These are phyloP conservation scores for Trichophyton equinum DNA, from an alignment of 2,329 filamentous ascomycete species.

Conservation along the genomic window DNA sequence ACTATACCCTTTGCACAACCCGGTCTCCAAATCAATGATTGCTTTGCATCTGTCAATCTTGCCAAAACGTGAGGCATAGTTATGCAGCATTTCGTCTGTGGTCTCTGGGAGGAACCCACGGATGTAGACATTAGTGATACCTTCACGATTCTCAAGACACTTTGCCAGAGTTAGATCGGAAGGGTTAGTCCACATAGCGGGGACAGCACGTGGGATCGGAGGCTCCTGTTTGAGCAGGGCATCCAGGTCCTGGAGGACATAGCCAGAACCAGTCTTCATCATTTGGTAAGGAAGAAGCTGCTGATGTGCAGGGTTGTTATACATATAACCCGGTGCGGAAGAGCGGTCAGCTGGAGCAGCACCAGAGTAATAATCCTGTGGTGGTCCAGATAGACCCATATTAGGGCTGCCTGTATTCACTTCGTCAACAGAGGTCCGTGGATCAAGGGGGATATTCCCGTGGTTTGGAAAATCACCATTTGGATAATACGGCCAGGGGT, in stretches of 20 bases:
- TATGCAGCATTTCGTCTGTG: slow-evolving; percentile 74
- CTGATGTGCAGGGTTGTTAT: slow-evolving; percentile 54
- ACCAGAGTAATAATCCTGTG: slow-evolving; percentile 48
- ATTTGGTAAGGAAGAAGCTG: slow-evolving; percentile 31
- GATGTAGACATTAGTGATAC: slow-evolving; percentile 97
- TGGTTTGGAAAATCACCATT: slow-evolving; percentile 27
- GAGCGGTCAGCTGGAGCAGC: slow-evolving; percentile 51
- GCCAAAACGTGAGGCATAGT: slow-evolving; percentile 78
- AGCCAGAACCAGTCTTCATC: slow-evolving; percentile 35
- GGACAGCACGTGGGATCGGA: slow-evolving; percentile 72
- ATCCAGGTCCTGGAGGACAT: slow-evolving; percentile 44
- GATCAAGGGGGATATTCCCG: slow-evolving; percentile 24
- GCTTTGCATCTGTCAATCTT: slow-evolving; percentile 95
- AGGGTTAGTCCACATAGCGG: slow-evolving; percentile 69
- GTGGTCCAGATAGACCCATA: slow-evolving; percentile 46
- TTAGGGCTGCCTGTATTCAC: slow-evolving; percentile 49
- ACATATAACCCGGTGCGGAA: slow-evolving; percentile 34
- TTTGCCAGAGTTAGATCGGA: slow-evolving; percentile 85
- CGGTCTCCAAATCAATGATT: slow-evolving; percentile 88
- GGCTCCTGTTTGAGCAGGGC: slow-evolving; percentile 63
- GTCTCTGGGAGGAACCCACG: slow-evolving; percentile 91
- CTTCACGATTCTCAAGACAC: slow-evolving; percentile 84
- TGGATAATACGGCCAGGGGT: slow-evolving; percentile 27
- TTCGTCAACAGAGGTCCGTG: slow-evolving; percentile 34
- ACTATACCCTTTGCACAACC: slow-evolving; percentile 85